Conservation (phyloP, 2,329 filamentous ascomycete species). For the Ampelomyces quisqualis region DNA sequence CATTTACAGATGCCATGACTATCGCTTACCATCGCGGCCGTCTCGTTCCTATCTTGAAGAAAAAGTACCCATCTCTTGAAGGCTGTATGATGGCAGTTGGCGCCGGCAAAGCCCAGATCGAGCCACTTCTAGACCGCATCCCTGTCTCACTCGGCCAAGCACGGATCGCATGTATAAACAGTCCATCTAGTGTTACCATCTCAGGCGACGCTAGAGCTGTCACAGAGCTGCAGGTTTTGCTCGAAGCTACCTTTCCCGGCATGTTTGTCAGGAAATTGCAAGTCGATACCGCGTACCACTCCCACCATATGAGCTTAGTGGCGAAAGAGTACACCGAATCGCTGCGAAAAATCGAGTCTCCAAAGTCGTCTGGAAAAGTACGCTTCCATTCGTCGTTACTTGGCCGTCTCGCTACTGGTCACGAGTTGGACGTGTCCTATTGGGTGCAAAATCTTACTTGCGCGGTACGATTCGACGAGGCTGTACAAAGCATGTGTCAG, state of each 20-base stretch:
- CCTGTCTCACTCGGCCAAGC: slow-evolving; percentile 8
- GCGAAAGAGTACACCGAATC: slow-evolving; percentile 28
- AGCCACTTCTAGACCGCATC: slow-evolving; percentile 17
- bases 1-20: slow-evolving; percentile 21
- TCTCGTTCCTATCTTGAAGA: slow-evolving; percentile 20
- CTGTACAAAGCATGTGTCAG: slow-evolving; percentile 13
- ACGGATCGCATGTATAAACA: slow-evolving; percentile 42
- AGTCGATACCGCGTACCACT: slow-evolving; percentile 51
- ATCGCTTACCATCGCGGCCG: slow-evolving; percentile 31
- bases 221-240: slow-evolving; percentile 30
- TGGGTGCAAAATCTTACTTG: slow-evolving; percentile 29
- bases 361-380: slow-evolving; percentile 13
- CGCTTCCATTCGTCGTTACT: slow-evolving; percentile 23
- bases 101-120: slow-evolving; percentile 13
- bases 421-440: slow-evolving; percentile 19
- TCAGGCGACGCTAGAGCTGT: slow-evolving; percentile 49
- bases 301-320: slow-evolving; percentile 25
- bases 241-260: slow-evolving; percentile 38
- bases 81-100: slow-evolving; percentile 29
- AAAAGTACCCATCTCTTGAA: slow-evolving; percentile 15
- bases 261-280: slow-evolving; percentile 46
- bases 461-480: slow-evolving; percentile 19
- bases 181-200: slow-evolving; percentile 46
- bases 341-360: slow-evolving; percentile 22
- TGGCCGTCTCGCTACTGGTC: slow-evolving; percentile 9